Evolutionary conservation across 177 flowering plant species (phyloP), one percentile per base, ranked within the genome.

Genomic region (Telopea speciosissima): DNA sequence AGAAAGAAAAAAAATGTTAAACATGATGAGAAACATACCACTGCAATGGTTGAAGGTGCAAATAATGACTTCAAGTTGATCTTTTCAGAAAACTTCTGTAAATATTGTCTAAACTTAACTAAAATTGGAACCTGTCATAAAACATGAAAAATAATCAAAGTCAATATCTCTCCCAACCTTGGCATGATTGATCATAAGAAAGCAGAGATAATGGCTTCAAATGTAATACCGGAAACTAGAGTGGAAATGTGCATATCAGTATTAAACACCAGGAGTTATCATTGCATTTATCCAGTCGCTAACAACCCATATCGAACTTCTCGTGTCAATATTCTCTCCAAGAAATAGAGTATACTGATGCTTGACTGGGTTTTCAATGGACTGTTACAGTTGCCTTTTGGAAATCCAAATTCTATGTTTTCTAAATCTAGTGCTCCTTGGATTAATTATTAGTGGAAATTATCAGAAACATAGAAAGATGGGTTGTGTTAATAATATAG

Each of bases 31-130:
- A n/a, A 65, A 65, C 76, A 69, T 84, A 85, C 89, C 78, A 81
- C 89, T 80, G 79, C 87, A n/a, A 59, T 74, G 61, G 85, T 85
- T 26, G 87, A 85, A 74, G 89, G 89, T 54, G 89, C 82, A 25
- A 85, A 73, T 70, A 85, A 60, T 45, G 75, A 80, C 78, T 82
- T 82, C 77, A 78, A 69, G 70, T 81, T 72, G 72, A 82, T n/a
- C 58, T 72, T 75, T n/a, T 33, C 59, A 25, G 69, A 78, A 33
- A 82, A 8, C 63, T 17, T 76, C 68, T 40, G 63, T 11, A 80
- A 13, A 3, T 59, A 44, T 25, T 73, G 31, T 44, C 14, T 79
- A 25, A 79, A 52, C 63, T 69, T 73, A n/a, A 62, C 70, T 22
- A 63, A 61, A 63, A 77, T 17, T 68, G 81, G 42, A 24, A 67